Evolutionary conservation across 441 rosid genomes (phyloP).

Genomic region (Breynia disticha): DNA sequence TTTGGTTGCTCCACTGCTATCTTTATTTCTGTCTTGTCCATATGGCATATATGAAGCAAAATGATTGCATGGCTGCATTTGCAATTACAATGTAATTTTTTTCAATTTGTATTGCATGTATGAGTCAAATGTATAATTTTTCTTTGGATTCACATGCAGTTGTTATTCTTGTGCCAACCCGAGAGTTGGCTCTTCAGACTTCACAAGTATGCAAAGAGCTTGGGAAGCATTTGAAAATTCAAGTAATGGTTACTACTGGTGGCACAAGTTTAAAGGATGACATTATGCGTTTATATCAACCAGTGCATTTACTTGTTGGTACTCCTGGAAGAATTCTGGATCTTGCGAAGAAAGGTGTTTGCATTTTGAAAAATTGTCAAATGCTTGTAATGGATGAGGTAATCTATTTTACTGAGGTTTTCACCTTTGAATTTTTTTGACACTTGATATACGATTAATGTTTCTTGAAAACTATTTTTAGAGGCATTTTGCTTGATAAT

Average conservation of each 20-base stretch:
- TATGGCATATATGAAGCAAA: too few species aligned
- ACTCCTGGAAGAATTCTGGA: constrained; percentile 96
- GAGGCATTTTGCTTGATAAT: too few species aligned
- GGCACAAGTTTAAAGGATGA: constrained; percentile 98
- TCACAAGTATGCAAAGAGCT: constrained; percentile 99
- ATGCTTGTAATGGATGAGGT: constrained; percentile 99
- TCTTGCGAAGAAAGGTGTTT: constrained; percentile 87
- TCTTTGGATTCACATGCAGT: constrained; percentile 33
- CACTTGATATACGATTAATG: too few species aligned
- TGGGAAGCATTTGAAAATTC: constrained; percentile 86
- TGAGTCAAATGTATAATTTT: constrained; percentile 4
- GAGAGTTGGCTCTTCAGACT: constrained; percentile 96
- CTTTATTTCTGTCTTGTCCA: too few species aligned
- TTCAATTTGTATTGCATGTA: background rate
- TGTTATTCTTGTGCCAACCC: constrained; percentile 92
- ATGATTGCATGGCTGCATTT: too few species aligned
- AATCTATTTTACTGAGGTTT: constrained; percentile 6
- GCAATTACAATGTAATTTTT: too few species aligned
- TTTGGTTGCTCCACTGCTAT: too few species aligned
- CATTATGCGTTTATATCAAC: constrained; percentile 95
- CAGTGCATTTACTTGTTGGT: constrained; percentile 92
- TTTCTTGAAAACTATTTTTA: too few species aligned
- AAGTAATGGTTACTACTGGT: constrained; percentile 98
- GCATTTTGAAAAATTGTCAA: constrained; percentile 85
- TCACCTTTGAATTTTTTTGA: background rate